Conservation (phyloP, 2,329 filamentous ascomycete species). For the Diaporthe amygdali region DNA sequence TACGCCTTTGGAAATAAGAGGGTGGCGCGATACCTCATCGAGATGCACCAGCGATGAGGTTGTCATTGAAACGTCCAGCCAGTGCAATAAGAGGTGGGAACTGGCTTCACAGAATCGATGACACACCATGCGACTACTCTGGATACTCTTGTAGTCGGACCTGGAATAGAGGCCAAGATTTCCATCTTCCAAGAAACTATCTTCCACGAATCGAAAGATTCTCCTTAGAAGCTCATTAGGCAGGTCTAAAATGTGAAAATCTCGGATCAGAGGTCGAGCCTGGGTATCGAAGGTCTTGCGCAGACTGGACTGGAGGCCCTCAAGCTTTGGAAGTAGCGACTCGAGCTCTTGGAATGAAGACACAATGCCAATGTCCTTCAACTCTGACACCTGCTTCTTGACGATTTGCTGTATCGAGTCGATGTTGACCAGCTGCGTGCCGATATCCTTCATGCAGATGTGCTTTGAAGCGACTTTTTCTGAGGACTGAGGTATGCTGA, state of each 20-base stretch:
- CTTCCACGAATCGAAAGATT: background rate
- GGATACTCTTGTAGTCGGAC: background rate
- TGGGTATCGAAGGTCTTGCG: background rate
- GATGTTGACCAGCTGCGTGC: background rate
- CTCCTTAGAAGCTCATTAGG: background rate
- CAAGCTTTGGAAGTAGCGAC: background rate
- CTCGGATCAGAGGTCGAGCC: no score
- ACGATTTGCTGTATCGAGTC: background rate
- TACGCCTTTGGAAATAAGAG: background rate
- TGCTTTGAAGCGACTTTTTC: no score
- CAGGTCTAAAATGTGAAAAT: background rate
- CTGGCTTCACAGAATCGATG: background rate
- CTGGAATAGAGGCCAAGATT: background rate
- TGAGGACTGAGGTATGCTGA: no score
- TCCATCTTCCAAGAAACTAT: no score
- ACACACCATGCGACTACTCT: background rate
- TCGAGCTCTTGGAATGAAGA: no score
- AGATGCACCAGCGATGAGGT: background rate
- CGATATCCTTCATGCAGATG: background rate
- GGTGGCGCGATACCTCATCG: background rate
- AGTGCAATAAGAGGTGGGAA: background rate
- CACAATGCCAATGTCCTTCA: background rate
- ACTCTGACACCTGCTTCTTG: accelerated
- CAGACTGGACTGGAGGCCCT: background rate
- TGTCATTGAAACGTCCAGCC: background rate